Evolutionary conservation across 2,329 filamentous ascomycete genomes (phyloP), one percentile per base, ranked within the genome.

Genomic region (Trichophyton rubrum): DNA sequence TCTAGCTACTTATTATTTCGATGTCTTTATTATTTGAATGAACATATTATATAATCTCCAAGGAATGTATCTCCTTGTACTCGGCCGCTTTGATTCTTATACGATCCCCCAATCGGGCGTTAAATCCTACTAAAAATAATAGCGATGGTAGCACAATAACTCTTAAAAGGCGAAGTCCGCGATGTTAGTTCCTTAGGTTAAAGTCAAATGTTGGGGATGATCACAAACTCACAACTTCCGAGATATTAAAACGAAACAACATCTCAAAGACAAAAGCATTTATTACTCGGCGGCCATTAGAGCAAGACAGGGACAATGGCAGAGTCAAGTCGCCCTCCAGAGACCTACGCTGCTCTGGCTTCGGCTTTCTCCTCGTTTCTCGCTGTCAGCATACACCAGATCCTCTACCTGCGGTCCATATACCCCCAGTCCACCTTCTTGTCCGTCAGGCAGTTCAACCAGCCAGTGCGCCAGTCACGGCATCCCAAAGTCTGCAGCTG

Each of bases 401-500:
- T 96, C 67, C 83, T 96, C 66, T 92, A 85, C 77, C 85, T 93
- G 68, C 88, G 91, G 67, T 74, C 75, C 62, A 83, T 96, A 68
- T 96, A 96, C 73, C 90, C 91, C 0, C 73, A 77, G 56, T 75
- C 82, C 30, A 89, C 89, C 40, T 96, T 96, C 75, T 82, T 92
- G 61, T 84, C 86, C 47, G 83, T 86, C 43, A 83, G 87, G 64
- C 90, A 89, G 68, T 91, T 91, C 79, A 90, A 92, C 75, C 85
- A 90, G 62, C 82, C 89, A 33, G 87, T 95, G 53, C 86, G 88
- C 67, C 90, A 96, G 71, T 92, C 85, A 62, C 87, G 90, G 61
- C 90, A 96, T 73, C 89, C 91, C 0, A 83, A 83, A 67, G 87
- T 96, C 65, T 95, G 89, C 79, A 78, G 84, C 68, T 96, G 91